Evolutionary conservation across 129 eudicot species (phyloP).

Genomic region (Dittrichia graveolens): DNA sequence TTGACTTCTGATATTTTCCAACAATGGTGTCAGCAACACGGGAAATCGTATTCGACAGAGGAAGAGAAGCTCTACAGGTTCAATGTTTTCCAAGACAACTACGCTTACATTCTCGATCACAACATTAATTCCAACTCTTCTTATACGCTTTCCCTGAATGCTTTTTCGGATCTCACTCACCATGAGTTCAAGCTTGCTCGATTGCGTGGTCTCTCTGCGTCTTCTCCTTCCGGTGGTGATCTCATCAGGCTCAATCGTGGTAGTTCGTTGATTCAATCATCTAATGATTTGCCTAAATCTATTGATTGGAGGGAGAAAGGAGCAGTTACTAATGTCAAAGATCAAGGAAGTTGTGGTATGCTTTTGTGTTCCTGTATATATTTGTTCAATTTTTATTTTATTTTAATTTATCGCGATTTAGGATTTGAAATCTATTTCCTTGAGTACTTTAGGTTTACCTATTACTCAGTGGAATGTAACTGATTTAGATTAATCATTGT

Average conservation of each 20-base stretch:
- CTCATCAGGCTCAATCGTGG: slow-evolving; percentile 52
- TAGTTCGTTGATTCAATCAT: slow-evolving; percentile 16
- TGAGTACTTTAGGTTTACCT: background rate
- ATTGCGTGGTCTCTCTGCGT: slow-evolving; percentile 48
- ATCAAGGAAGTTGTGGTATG: slow-evolving; percentile 98
- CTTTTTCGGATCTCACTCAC: slow-evolving; percentile 92
- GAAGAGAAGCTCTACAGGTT: slow-evolving; percentile 55
- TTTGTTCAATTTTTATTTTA: background rate
- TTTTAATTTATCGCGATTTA: slow-evolving; percentile 10
- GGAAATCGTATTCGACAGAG: slow-evolving; percentile 60
- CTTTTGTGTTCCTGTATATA: background rate
- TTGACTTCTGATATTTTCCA: slow-evolving; percentile 64
- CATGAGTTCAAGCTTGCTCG: slow-evolving; percentile 71
- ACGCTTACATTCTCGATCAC: slow-evolving; percentile 54
- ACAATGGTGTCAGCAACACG: slow-evolving; percentile 61
- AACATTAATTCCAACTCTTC: slow-evolving; percentile 45
- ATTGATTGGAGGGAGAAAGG: slow-evolving; percentile 92
- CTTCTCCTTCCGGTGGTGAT: slow-evolving; percentile 36
- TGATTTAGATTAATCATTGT: slow-evolving; percentile 10
- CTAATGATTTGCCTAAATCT: slow-evolving; percentile 44
- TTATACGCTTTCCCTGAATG: slow-evolving; percentile 68
- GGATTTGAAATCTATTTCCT: background rate
- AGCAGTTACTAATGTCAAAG: slow-evolving; percentile 87
- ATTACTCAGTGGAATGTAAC: background rate
- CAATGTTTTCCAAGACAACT: slow-evolving; percentile 62